Conservation (phyloP, 139 green algal genomes). For the Astrephomene gubernaculifera region DNA sequence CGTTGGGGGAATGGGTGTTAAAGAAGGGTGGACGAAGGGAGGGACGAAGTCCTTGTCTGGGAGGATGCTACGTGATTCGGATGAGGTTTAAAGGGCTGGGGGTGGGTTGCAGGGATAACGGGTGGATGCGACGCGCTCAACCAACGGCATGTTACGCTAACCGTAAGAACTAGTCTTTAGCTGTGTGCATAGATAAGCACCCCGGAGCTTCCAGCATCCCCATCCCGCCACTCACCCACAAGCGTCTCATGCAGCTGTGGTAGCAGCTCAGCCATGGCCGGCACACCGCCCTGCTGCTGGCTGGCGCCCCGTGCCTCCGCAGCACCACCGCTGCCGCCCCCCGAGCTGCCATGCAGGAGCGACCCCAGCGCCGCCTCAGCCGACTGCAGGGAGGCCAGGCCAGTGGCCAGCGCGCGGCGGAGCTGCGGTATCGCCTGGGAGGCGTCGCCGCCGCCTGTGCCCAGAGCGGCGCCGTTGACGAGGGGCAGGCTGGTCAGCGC, state of each 20-base stretch:
- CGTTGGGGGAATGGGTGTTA: too few relatives aligned
- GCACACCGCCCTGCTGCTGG: slow-evolving; percentile 23
- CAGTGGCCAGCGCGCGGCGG: neutral
- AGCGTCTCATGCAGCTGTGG: slow-evolving; percentile 22
- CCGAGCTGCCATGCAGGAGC: neutral
- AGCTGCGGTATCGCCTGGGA: neutral
- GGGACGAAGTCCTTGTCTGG: too few relatives aligned
- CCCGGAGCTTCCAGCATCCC: too few relatives aligned
- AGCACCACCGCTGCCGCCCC: neutral
- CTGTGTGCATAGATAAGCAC: too few relatives aligned
- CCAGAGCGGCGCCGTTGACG: slow-evolving; percentile 36
- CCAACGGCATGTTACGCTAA: too few relatives aligned
- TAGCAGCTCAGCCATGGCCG: slow-evolving; percentile 9
- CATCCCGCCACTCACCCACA: slow-evolving; percentile 4
- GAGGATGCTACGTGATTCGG: too few relatives aligned
- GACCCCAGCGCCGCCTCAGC: slow-evolving; percentile 4
- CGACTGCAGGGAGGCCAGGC: neutral
- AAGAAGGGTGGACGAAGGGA: too few relatives aligned
- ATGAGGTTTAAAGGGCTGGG: too few relatives aligned
- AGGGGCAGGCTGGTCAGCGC: slow-evolving; percentile 34
- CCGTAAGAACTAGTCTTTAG: too few relatives aligned
- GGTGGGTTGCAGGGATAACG: too few relatives aligned
- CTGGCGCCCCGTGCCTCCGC: neutral
- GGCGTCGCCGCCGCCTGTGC: neutral
- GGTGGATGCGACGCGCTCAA: too few relatives aligned